phyloP scores from a whole-genome alignment of 2,329 filamentous ascomycete species.

The Stagonosporopsis vannaccii region DNA sequence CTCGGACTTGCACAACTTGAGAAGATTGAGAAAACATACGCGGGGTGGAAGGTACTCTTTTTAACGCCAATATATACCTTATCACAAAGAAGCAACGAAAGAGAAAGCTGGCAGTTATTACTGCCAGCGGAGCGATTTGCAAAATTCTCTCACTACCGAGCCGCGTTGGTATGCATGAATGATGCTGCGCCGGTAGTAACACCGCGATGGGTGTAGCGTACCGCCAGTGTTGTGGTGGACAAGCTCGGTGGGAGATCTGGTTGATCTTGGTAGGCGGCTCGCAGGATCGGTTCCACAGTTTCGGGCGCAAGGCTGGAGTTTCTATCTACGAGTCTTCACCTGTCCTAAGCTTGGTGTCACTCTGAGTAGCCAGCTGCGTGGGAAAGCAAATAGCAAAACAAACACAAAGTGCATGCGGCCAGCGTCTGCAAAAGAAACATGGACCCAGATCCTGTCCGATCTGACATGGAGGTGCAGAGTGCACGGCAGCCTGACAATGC shows the following conservation, averaged over 20 bases:
- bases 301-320: not conserved
- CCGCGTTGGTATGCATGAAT: not conserved
- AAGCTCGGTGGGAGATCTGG: constrained; percentile 8
- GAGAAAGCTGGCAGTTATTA: not conserved
- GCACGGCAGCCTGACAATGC: not conserved
- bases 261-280: not conserved
- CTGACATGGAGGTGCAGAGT: not conserved
- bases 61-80: not conserved
- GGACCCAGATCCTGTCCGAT: not conserved
- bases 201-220: constrained; percentile 1
- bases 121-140: not conserved
- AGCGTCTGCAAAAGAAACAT: not conserved
- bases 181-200: not conserved
- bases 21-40: too few species aligned
- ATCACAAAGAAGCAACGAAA: not conserved
- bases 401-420: not conserved
- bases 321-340: not conserved
- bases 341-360: not conserved
- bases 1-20: too few species aligned
- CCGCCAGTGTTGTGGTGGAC: not conserved
- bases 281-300: not conserved
- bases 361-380: not conserved
- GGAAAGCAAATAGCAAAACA: not conserved
- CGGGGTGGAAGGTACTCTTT: not conserved
- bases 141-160: not conserved